These are phyloP conservation scores for Botrytis byssoidea DNA, from an alignment of 2,329 filamentous ascomycete species.

Conservation along the genomic window DNA sequence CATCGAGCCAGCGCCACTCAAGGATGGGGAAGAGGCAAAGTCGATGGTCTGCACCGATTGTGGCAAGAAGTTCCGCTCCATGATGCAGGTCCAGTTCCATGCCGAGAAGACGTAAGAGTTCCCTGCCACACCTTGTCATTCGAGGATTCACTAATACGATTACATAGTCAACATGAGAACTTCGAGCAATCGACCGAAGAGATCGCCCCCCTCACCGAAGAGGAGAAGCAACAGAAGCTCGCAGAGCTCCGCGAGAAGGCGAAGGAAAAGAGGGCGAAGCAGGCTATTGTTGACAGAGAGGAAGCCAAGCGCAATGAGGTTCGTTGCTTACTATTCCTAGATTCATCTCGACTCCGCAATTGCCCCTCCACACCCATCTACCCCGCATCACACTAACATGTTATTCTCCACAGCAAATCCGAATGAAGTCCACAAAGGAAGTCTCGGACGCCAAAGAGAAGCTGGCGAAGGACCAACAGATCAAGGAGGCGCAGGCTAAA, in stretches of 20 bases:
- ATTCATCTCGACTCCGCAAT: not conserved
- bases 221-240: conserved; percentile 81
- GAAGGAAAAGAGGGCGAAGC: conserved; percentile 67
- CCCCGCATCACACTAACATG: not conserved
- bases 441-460: conserved; percentile 88
- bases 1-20: conserved; percentile 62
- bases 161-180: conserved; percentile 73
- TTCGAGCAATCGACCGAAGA: conserved; percentile 94
- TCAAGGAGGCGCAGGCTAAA: conserved; percentile 87
- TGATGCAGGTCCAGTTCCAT: conserved; percentile 83
- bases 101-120: conserved; percentile 72
- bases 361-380: conserved; percentile 1
- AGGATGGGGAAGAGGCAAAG: conserved; percentile 68
- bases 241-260: conserved; percentile 71
- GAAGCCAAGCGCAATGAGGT: conserved; percentile 85
- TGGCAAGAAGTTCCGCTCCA: conserved; percentile 82
- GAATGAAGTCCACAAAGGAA: conserved; percentile 86
- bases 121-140: too few species aligned
- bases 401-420: conserved; percentile 54
- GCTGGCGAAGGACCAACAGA: conserved; percentile 79
- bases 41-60: conserved; percentile 95
- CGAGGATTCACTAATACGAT: not conserved
- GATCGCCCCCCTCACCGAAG: conserved; percentile 84
- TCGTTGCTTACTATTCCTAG: conserved; percentile 26
- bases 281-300: conserved; percentile 72